Conservation (phyloP, 1,284 basidiomycete species). For the Rhodotorula mucilaginosa region DNA sequence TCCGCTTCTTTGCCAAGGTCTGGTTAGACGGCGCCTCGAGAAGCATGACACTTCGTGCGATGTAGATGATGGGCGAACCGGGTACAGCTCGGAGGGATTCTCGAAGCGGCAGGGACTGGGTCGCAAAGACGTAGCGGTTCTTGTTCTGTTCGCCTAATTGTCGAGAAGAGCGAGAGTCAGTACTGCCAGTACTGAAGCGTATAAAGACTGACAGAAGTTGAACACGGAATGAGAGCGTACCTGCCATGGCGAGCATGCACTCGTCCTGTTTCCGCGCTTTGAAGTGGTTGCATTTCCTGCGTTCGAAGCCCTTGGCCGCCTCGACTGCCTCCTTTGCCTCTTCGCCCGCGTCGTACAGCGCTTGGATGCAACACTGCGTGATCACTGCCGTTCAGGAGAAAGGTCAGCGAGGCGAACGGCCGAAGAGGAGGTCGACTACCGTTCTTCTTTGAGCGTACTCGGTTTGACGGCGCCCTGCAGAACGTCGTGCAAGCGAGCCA, state of each 20-base stretch:
- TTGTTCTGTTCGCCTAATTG: slow-evolving; percentile 76
- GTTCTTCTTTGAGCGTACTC: slow-evolving; percentile 59
- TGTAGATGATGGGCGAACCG: slow-evolving; percentile 79
- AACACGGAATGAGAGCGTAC: slow-evolving; percentile 50
- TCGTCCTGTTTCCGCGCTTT: slow-evolving; percentile 68
- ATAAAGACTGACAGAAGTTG: slow-evolving; percentile 3
- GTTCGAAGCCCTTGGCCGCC: slow-evolving; percentile 87
- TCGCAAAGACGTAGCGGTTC: slow-evolving; percentile 82
- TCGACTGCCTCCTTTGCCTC: slow-evolving; percentile 70
- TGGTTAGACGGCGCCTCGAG: slow-evolving; percentile 78
- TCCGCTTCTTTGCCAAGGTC: slow-evolving; percentile 67
- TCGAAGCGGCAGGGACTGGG: slow-evolving; percentile 70
- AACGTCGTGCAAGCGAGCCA: slow-evolving; percentile 67
- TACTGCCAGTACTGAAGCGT: slow-evolving; percentile 2
- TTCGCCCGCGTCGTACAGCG: slow-evolving; percentile 76
- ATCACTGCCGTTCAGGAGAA: slow-evolving; percentile 65
- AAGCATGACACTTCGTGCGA: slow-evolving; percentile 85
- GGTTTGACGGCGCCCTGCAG: slow-evolving; percentile 82
- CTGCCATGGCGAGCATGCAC: slow-evolving; percentile 79
- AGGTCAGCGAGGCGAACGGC: no score
- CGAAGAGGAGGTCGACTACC: no score
- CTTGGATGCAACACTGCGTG: slow-evolving; percentile 89
- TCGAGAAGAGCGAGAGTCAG: neutral
- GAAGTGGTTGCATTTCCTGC: slow-evolving; percentile 87
- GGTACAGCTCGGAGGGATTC: slow-evolving; percentile 65